phyloP scores from a whole-genome alignment of 768 basidiomycete genomes.

The Hysterangium stoloniferum region DNA sequence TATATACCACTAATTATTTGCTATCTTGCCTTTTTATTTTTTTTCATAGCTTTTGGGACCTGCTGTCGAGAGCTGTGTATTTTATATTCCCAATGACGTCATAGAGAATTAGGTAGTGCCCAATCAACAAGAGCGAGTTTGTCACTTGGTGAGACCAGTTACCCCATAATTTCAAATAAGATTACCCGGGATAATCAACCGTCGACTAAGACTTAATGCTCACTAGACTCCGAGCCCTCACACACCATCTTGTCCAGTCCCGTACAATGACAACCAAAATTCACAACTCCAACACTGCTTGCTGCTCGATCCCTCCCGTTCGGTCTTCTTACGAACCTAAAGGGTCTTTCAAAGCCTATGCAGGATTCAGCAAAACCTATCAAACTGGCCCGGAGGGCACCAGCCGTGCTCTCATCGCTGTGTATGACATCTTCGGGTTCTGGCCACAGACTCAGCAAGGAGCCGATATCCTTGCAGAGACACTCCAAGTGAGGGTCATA shows the following conservation, averaged over 20 bases:
- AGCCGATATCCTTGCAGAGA: constrained; percentile 50
- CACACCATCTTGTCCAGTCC: constrained; percentile 31
- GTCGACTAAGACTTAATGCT: too few relatives aligned
- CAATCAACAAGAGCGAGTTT: too few relatives aligned
- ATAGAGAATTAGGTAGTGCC: too few relatives aligned
- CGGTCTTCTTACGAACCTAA: constrained; percentile 44
- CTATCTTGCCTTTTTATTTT: too few relatives aligned
- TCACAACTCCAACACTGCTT: constrained; percentile 31
- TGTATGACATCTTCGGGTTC: constrained; percentile 61
- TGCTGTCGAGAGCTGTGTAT: too few relatives aligned
- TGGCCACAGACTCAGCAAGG: constrained; percentile 61
- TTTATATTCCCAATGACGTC: too few relatives aligned
- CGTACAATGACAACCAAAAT: constrained; percentile 29
- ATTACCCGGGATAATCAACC: too few relatives aligned
- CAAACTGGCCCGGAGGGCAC: constrained; percentile 34
- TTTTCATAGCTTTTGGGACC: too few relatives aligned
- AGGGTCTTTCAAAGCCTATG: constrained; percentile 40
- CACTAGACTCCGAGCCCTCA: constrained; percentile 31
- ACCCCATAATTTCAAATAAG: too few relatives aligned
- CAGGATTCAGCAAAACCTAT: constrained; percentile 35
- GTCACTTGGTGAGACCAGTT: too few relatives aligned
- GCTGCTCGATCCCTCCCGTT: constrained; percentile 51
- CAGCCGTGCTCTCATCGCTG: constrained; percentile 46
- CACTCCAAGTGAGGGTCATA: constrained; percentile 46
- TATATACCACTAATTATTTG: too few relatives aligned